Evolutionary conservation across 257 asterid genomes (phyloP).

Genomic region (Voacanga thouarsii): DNA sequence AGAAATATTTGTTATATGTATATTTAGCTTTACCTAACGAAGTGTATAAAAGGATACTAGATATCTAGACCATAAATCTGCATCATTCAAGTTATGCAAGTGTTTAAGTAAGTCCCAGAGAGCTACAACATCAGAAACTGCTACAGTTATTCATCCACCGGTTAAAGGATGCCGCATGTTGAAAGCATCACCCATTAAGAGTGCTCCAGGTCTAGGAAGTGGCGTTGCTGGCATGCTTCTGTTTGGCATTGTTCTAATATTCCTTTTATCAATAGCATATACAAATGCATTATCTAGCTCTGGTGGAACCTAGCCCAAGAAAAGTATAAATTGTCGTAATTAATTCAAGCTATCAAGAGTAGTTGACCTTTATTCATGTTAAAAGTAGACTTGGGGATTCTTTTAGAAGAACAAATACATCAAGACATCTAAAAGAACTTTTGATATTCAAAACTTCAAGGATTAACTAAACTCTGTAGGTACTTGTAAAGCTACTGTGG

Average conservation of each 20-base stretch:
- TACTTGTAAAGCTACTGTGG: slow-evolving; percentile 51
- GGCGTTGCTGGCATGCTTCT: slow-evolving; percentile 60
- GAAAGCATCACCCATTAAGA: no score
- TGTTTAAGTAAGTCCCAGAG: slow-evolving; percentile 43
- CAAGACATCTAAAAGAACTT: neutral
- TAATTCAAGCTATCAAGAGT: neutral
- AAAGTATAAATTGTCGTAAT: neutral
- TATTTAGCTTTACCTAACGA: slow-evolving; percentile 38
- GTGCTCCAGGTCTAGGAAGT: slow-evolving; percentile 49
- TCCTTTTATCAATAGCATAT: slow-evolving; percentile 43
- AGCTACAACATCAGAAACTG: slow-evolving; percentile 52
- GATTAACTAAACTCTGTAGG: neutral
- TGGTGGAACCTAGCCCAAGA: slow-evolving; percentile 38
- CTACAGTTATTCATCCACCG: slow-evolving; percentile 62
- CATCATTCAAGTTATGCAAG: slow-evolving; percentile 36
- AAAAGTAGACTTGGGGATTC: neutral
- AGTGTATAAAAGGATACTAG: slow-evolving; percentile 47
- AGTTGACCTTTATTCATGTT: neutral
- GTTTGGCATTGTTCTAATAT: slow-evolving; percentile 51
- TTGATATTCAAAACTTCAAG: neutral
- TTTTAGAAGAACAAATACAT: neutral
- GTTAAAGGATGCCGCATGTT: slow-evolving; percentile 66
- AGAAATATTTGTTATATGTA: neutral
- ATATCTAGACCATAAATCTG: slow-evolving; percentile 37
- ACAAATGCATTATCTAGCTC: slow-evolving; percentile 43